Percentiles rank a stretch among this genome's conserved stretches.
Conservation (phyloP, 177 flowering plant genomes). For the Vitis hybrid region DNA sequence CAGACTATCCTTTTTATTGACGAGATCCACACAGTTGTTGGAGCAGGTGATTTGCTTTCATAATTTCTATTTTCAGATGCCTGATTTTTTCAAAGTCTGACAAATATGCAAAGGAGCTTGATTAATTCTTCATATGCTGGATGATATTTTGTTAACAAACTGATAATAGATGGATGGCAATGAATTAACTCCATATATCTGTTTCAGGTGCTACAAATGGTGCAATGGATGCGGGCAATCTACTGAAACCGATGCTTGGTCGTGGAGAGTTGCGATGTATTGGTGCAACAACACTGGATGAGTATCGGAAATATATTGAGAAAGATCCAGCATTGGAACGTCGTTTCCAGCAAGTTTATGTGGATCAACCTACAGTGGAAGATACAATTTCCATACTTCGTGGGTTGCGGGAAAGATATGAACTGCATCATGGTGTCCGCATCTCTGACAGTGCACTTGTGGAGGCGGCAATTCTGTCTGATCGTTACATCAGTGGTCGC, state of each 20-base stretch:
- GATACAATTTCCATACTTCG: constrained; percentile 86
- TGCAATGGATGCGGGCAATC: constrained; percentile 97
- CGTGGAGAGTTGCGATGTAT: constrained; percentile 92
- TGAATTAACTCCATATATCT: not conserved
- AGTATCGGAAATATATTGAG: constrained; percentile 90
- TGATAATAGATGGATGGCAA: not conserved
- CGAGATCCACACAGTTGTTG: constrained; percentile 98
- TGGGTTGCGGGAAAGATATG: constrained; percentile 89
- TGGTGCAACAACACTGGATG: constrained; percentile 95
- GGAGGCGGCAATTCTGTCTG: constrained; percentile 86
- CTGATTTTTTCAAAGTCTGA: not conserved
- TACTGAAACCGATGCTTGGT: constrained; percentile 96
- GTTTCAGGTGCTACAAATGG: constrained; percentile 91
- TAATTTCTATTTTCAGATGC: not conserved
- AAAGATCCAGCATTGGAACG: constrained; percentile 95
- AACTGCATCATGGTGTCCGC: constrained; percentile 90
- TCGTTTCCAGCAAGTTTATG: constrained; percentile 94
- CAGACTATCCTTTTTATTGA: constrained; percentile 92
- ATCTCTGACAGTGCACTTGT: constrained; percentile 93
- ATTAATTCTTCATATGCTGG: not conserved
- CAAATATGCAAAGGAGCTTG: not conserved
- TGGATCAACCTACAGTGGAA: constrained; percentile 88
- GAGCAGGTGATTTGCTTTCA: constrained; percentile 65
- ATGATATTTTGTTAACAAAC: not conserved
- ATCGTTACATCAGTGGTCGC: constrained; percentile 89